Evolutionary conservation across 2,329 filamentous ascomycete genomes (phyloP).

Genomic region (Amesomyces nigricolor): DNA sequence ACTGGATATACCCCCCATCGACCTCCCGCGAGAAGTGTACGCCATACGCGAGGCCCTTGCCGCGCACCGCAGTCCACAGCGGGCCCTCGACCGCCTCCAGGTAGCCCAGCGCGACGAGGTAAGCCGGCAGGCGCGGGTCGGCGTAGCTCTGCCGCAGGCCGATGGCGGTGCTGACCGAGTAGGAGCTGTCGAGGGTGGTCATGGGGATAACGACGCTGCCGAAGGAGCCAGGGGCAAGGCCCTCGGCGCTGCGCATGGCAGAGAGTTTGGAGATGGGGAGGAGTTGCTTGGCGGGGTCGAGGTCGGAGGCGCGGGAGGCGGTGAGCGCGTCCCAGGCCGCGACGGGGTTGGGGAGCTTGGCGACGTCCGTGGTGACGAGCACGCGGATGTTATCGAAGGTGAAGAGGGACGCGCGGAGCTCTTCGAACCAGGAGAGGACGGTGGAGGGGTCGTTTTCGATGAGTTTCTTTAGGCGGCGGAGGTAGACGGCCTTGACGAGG

Average conservation of each 20-base stretch:
- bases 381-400: conserved; percentile 80
- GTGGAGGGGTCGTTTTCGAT: conserved; percentile 69
- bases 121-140: conserved; percentile 72
- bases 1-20: conserved; percentile 74
- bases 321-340: conserved; percentile 69
- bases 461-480: conserved; percentile 77
- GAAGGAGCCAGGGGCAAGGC: conserved; percentile 66
- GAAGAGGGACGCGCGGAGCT: conserved; percentile 70
- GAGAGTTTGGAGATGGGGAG: conserved; percentile 65
- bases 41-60: conserved; percentile 89
- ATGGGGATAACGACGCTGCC: conserved; percentile 80
- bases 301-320: conserved; percentile 36
- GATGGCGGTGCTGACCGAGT: conserved; percentile 67
- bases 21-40: conserved; percentile 71
- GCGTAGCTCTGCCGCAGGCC: conserved; percentile 68
- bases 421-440: conserved; percentile 72
- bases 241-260: conserved; percentile 68
- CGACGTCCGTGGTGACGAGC: conserved; percentile 75
- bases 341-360: conserved; percentile 67
- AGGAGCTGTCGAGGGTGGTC: conserved; percentile 88
- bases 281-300: conserved; percentile 49
- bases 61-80: conserved; percentile 87
- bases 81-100: conserved; percentile 91
- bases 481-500: conserved; percentile 79
- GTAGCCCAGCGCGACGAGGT: conserved; percentile 85